Percentiles rank a stretch among this genome's conserved stretches.
phyloP scores from a whole-genome alignment of 768 basidiomycete genomes.

The Podaxis rugospora region DNA sequence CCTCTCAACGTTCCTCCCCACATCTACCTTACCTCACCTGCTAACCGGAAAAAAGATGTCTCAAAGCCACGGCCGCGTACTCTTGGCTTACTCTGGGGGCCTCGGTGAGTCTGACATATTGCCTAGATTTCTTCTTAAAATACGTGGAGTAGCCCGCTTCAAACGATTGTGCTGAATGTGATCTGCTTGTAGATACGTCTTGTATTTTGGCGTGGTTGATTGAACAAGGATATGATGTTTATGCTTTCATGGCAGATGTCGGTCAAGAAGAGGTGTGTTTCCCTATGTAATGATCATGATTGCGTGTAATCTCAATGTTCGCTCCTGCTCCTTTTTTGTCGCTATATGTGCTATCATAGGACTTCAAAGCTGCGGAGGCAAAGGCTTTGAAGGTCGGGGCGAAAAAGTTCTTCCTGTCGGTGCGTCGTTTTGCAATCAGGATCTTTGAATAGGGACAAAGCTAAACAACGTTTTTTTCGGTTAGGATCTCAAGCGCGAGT shows the following conservation, averaged over 20 bases:
- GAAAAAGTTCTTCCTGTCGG: slow-evolving; percentile 93
- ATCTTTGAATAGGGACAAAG: neutral
- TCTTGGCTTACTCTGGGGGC: slow-evolving; percentile 97
- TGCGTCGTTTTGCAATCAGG: slow-evolving; percentile 21
- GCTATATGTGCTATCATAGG: slow-evolving; percentile 38
- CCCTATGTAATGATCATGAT: neutral
- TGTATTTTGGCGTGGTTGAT: slow-evolving; percentile 99
- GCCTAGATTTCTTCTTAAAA: neutral
- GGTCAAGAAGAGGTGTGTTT: slow-evolving; percentile 78
- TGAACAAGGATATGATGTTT: slow-evolving; percentile 96
- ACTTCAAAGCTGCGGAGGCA: slow-evolving; percentile 85
- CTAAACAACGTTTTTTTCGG: neutral
- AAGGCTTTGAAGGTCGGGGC: slow-evolving; percentile 92
- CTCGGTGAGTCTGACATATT: slow-evolving; percentile 57
- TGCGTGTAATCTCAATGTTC: slow-evolving; percentile 6
- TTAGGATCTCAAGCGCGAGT: slow-evolving; percentile 92
- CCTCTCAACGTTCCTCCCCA: neutral
- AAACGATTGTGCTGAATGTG: slow-evolving; percentile 9
- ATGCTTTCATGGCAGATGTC: slow-evolving; percentile 96
- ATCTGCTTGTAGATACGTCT: slow-evolving; percentile 71
- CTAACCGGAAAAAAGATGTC: slow-evolving; percentile 32
- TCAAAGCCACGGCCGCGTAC: slow-evolving; percentile 71
- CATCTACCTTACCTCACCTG: neutral
- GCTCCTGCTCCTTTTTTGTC: neutral
- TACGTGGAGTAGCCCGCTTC: slow-evolving; percentile 2